Base-by-base conservation (phyloP, 2,329 filamentous ascomycete species). In the Fonsecaea monophora region DNA sequence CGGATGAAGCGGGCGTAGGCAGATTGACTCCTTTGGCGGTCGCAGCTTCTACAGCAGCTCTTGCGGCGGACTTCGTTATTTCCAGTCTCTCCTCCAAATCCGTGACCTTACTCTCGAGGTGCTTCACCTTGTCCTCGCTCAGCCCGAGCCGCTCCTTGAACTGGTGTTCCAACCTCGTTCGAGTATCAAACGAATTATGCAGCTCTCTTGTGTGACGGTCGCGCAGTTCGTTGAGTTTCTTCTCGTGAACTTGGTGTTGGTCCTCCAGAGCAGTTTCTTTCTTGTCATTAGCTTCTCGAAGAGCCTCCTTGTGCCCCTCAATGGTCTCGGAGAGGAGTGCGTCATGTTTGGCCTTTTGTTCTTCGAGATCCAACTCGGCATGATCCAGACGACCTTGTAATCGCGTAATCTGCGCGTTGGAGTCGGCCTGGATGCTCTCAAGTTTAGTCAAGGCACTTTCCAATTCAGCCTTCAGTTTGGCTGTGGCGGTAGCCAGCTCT, bases 81-180 rank as follows among this genome's bases (percentile, higher is more conserved):
- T 96, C 90, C 15, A 99, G 86, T 78, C 93, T 94, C 77, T 97
- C 94, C 77, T 97, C 92, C 1, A 98, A 84, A 73, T 96, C 91
- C 4, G 86, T 80, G 32, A 97, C 87, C 73, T 92, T 92, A 73
- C 97, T 94, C 76, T 96, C 90, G 25, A 96, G 86, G 76, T 96
- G 91, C 73, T 93, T 88, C 3, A 90, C 87, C 83, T 94, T 96
- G 64, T 92, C 92, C 8, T 94, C 88, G 0, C 92, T 92, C 64
- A 98, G 85, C 70, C 87, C 89, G 63, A 98, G 85, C 32, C 91
- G 89, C 75, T 97, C 92, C 56, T 90, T 85, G 53, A 96, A 86
- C 76, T 94, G 90, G 69, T 89, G 85, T 77, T 97, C 93, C 2
- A 88, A 84, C 58, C 91, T 89, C 73, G 94, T 89, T 66, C 90